These are phyloP conservation scores for Gonapodya prolifera DNA, from an alignment of 192 early-diverging fungal species.

Conservation along the genomic window DNA sequence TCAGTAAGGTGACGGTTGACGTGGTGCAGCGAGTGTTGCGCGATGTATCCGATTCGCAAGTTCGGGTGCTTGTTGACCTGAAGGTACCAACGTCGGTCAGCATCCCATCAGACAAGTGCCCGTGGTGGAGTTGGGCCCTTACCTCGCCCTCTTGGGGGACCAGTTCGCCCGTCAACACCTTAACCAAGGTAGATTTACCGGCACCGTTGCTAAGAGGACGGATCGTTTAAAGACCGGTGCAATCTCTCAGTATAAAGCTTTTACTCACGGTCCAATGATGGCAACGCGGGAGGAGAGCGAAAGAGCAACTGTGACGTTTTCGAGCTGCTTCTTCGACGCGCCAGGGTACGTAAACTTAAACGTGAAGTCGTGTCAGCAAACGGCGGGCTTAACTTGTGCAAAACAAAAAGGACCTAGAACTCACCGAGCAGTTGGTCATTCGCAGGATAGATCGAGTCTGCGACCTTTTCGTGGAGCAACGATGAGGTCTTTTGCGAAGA, in stretches of 20 bases:
- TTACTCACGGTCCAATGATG: constrained; percentile 56
- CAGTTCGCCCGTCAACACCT: constrained; percentile 67
- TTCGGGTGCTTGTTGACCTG: constrained; percentile 69
- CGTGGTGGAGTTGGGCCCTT: too few species aligned
- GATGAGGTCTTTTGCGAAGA: too few species aligned
- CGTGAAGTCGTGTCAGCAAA: too few species aligned
- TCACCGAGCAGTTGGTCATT: constrained; percentile 61
- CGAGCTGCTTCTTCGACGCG: constrained; percentile 39
- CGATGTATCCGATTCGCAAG: constrained; percentile 71
- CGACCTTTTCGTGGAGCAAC: too few species aligned
- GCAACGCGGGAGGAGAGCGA: constrained; percentile 68
- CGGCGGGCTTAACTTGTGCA: too few species aligned
- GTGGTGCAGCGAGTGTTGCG: constrained; percentile 80
- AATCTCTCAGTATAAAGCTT: constrained; percentile 23
- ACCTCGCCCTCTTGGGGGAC: constrained; percentile 56
- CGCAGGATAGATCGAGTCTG: constrained; percentile 65
- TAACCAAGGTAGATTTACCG: constrained; percentile 30
- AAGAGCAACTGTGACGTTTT: constrained; percentile 45
- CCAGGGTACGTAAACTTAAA: constrained; percentile 61
- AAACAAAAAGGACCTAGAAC: too few species aligned
- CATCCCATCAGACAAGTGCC: too few species aligned
- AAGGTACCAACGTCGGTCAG: too few species aligned
- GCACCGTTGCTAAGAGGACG: too few species aligned
- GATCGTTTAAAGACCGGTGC: not conserved
- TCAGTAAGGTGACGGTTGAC: constrained; percentile 65